Evolutionary conservation across 78 protist species (phyloP).

Genomic region (Neovahlkampfia damariscottae): DNA sequence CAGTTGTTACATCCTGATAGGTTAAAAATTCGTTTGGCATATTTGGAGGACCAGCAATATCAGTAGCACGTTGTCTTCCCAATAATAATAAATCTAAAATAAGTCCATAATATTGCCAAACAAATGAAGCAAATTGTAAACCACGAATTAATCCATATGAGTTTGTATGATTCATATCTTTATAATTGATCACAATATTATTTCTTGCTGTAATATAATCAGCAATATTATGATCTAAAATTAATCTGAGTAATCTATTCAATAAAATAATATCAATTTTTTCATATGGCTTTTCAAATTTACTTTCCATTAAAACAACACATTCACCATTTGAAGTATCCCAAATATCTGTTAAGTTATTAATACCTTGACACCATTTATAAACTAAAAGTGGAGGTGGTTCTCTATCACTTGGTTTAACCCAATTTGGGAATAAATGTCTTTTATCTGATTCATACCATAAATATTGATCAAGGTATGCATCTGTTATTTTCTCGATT

Average conservation of each 20-base stretch:
- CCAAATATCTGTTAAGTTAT: slow-evolving; percentile 87
- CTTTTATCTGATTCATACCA: slow-evolving; percentile 99
- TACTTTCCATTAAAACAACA: slow-evolving; percentile 77
- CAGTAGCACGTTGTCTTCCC: slow-evolving; percentile 93
- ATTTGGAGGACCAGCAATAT: slow-evolving; percentile 92
- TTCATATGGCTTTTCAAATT: slow-evolving; percentile 77
- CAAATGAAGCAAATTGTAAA: slow-evolving; percentile 96
- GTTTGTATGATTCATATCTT: slow-evolving; percentile 97
- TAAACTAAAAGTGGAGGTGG: slow-evolving; percentile 98
- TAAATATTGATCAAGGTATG: slow-evolving; percentile 98
- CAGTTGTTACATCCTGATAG: slow-evolving; percentile 47
- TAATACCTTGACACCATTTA: slow-evolving; percentile 99
- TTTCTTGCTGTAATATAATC: slow-evolving; percentile 99
- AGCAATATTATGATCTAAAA: slow-evolving; percentile 97
- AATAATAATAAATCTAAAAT: slow-evolving; percentile 89
- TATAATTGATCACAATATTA: slow-evolving; percentile 88
- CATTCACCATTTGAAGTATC: slow-evolving; percentile 89
- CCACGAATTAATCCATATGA: slow-evolving; percentile 94
- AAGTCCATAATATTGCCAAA: slow-evolving; percentile 78
- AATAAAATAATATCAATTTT: slow-evolving; percentile 97
- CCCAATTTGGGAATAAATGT: slow-evolving; percentile 98
- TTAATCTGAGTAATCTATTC: slow-evolving; percentile 88
- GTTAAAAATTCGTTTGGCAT: slow-evolving; percentile 84
- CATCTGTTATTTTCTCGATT: slow-evolving; percentile 99
- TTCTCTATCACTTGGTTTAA: slow-evolving; percentile 99